Evolutionary conservation across 2,329 filamentous ascomycete species (phyloP).

Genomic region (Graphilbum ipis-grandicollis): DNA sequence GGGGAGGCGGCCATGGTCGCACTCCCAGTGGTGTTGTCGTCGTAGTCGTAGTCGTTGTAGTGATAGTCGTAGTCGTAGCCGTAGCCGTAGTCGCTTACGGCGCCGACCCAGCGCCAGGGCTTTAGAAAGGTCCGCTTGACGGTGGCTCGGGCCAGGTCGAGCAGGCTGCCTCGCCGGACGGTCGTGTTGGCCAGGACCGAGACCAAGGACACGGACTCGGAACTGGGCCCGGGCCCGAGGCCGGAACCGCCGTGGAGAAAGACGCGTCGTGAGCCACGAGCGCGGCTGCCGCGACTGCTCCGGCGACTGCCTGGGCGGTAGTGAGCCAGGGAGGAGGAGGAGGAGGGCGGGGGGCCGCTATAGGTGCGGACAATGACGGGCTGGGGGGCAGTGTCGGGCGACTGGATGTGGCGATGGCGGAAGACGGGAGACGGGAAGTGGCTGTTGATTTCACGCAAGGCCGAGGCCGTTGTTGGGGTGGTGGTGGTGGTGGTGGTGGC

Average conservation of each 20-base stretch:
- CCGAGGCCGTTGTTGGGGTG: slow-evolving; percentile 13
- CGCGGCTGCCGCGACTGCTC: slow-evolving; percentile 14
- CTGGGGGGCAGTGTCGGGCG: slow-evolving; percentile 39
- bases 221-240: no score
- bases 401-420: slow-evolving; percentile 38
- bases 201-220: no score
- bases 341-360: slow-evolving; percentile 24
- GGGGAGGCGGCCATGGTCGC: no score
- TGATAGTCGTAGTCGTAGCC: no score
- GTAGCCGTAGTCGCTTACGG: slow-evolving; percentile 7
- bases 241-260: no score
- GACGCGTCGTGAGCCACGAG: no score
- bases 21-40: no score
- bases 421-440: slow-evolving; percentile 29
- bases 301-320: slow-evolving; percentile 13
- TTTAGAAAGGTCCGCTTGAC: slow-evolving; percentile 20
- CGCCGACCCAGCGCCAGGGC: slow-evolving; percentile 14
- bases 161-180: slow-evolving; percentile 8
- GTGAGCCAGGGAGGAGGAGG: slow-evolving; percentile 9
- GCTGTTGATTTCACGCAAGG: slow-evolving; percentile 40
- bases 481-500: background rate
- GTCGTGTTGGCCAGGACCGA: no score
- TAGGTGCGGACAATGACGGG: slow-evolving; percentile 51
- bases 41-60: no score
- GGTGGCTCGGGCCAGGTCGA: slow-evolving; percentile 24